A percentile compares a stretch with the other conserved stretches of the same genome.
Conservation (phyloP, 371 early-diverging fungal species). For the Polyrhizophydium stewartii region DNA sequence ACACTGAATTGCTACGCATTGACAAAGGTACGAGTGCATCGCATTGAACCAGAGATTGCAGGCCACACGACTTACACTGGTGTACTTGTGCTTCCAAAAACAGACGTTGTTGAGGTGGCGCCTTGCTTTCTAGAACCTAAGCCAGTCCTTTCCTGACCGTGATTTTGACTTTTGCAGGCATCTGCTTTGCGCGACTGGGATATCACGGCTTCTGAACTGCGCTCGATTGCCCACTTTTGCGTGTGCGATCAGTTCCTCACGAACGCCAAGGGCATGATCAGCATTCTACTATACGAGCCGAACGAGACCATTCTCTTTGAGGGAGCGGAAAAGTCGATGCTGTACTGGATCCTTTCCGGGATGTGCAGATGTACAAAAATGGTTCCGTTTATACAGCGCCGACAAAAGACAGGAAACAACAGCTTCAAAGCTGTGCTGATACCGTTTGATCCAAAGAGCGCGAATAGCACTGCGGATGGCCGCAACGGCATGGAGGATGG, state of each 20-base stretch:
- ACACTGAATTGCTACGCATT: slow-evolving; percentile 10
- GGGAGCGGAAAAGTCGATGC: slow-evolving; percentile 17
- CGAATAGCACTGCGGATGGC: too few relatives aligned
- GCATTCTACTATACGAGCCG: slow-evolving; percentile 10
- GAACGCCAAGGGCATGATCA: slow-evolving; percentile 7
- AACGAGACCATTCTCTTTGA: slow-evolving; percentile 22
- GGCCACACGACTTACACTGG: too few relatives aligned
- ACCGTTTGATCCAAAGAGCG: neutral
- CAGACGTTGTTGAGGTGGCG: too few relatives aligned
- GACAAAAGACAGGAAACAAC: slow-evolving; percentile 3
- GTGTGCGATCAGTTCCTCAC: neutral
- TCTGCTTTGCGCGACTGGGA: slow-evolving; percentile 8
- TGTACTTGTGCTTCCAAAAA: too few relatives aligned
- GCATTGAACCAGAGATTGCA: too few relatives aligned
- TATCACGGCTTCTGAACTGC: neutral
- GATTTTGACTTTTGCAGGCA: neutral
- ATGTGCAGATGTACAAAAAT: slow-evolving; percentile 20
- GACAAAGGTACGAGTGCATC: slow-evolving; percentile 6
- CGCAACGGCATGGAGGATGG: neutral
- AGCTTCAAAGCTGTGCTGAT: neutral
- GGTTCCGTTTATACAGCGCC: slow-evolving; percentile 22
- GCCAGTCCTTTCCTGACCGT: too few relatives aligned
- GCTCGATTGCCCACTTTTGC: slow-evolving; percentile 12
- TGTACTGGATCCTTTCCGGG: slow-evolving; percentile 24
- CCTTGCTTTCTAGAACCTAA: too few relatives aligned